A percentile compares a stretch with the other conserved stretches of the same genome.
Evolutionary conservation across 768 basidiomycete genomes (phyloP).

Genomic region (Suillus alpinus): DNA sequence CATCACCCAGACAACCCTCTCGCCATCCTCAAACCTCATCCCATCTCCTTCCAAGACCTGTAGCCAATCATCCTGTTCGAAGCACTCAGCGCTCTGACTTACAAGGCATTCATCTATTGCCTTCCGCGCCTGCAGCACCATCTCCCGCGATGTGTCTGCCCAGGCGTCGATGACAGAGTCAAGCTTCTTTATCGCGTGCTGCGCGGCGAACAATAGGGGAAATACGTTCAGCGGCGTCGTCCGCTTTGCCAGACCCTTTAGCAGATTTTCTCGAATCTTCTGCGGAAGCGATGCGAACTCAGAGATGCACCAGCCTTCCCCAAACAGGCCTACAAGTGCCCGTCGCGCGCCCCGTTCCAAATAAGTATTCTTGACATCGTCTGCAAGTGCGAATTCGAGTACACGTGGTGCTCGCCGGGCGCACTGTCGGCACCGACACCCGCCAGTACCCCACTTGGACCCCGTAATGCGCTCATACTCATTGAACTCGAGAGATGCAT

Average conservation of each 20-base stretch:
- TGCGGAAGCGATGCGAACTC: slow-evolving; percentile 74
- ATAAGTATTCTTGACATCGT: slow-evolving; percentile 73
- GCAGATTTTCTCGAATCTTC: slow-evolving; percentile 61
- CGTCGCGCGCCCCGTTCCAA: slow-evolving; percentile 72
- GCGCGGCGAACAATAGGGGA: slow-evolving; percentile 62
- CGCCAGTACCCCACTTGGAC: slow-evolving; percentile 79
- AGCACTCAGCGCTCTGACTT: slow-evolving; percentile 58
- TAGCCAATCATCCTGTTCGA: slow-evolving; percentile 67
- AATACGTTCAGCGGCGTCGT: slow-evolving; percentile 70
- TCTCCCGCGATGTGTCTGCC: slow-evolving; percentile 44
- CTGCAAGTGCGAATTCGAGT: slow-evolving; percentile 72
- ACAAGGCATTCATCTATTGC: slow-evolving; percentile 61
- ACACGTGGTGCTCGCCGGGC: slow-evolving; percentile 77
- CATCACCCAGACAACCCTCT: slow-evolving; percentile 77
- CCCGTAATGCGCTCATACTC: slow-evolving; percentile 73
- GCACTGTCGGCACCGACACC: slow-evolving; percentile 83
- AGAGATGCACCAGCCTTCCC: slow-evolving; percentile 82
- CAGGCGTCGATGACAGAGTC: slow-evolving; percentile 54
- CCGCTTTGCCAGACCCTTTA: slow-evolving; percentile 71
- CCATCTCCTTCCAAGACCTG: slow-evolving; percentile 75
- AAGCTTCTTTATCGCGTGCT: slow-evolving; percentile 57
- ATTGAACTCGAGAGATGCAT: slow-evolving; percentile 76
- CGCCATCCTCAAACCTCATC: slow-evolving; percentile 70
- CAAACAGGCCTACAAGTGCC: slow-evolving; percentile 80
- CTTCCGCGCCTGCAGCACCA: slow-evolving; percentile 63